A percentile compares a stretch with the other conserved stretches of the same genome.
phyloP scores from a whole-genome alignment of 208 protist genomes.

The Trypanosoma vivax region DNA sequence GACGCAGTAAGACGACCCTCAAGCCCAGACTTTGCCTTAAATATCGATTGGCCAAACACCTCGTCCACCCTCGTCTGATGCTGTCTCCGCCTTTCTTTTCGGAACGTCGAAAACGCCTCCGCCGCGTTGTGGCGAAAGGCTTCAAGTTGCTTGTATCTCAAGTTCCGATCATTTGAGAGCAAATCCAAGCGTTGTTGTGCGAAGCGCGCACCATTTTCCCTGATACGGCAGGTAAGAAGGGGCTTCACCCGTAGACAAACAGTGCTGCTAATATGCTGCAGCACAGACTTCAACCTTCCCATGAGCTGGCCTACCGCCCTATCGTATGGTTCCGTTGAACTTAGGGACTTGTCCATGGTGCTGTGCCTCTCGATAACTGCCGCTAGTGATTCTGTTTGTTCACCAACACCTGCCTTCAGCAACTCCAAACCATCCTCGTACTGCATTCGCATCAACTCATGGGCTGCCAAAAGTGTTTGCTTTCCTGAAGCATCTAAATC shows the following conservation, averaged over 20 bases:
- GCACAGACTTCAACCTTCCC: conserved; percentile 15
- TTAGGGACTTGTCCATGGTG: conserved; percentile 19
- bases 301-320: conserved; percentile 19
- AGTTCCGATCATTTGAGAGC: conserved; percentile 18
- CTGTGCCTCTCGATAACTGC: conserved; percentile 14
- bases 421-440: conserved; percentile 9
- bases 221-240: conserved; percentile 28
- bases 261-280: conserved; percentile 25
- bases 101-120: conserved; percentile 20
- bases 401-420: conserved; percentile 3
- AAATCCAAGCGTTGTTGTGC: conserved; percentile 36
- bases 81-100: conserved; percentile 9
- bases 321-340: conserved; percentile 8
- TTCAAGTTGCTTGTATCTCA: conserved; percentile 13
- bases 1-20: conserved; percentile 14
- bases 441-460: conserved; percentile 2
- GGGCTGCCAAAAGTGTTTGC: background rate
- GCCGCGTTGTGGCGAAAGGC: conserved; percentile 16
- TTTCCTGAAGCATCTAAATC: background rate
- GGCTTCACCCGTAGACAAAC: conserved; percentile 31
- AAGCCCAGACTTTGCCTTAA: conserved; percentile 7
- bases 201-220: conserved; percentile 27
- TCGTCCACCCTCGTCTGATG: conserved; percentile 18
- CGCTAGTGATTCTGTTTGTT: conserved; percentile 8
- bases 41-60: conserved; percentile 17